These are phyloP conservation scores for Anthracocystis setariae DNA, from an alignment of 1,284 basidiomycete genomes.

Conservation along the genomic window DNA sequence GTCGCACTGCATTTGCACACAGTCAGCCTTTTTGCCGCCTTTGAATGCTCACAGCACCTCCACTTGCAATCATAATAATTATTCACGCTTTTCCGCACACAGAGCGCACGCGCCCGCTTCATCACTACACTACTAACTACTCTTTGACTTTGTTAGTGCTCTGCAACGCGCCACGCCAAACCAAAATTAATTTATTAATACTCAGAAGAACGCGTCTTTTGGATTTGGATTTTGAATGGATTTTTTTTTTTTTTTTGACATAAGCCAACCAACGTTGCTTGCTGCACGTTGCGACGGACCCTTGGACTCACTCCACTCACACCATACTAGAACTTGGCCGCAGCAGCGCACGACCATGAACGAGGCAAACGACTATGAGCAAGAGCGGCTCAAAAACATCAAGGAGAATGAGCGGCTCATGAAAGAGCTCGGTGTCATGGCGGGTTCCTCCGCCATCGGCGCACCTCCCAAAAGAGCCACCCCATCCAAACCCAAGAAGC, in stretches of 20 bases:
- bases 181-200: background rate
- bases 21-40: constrained; percentile 8
- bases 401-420: constrained; percentile 62
- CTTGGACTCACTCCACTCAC: background rate
- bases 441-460: constrained; percentile 48
- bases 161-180: constrained; percentile 2
- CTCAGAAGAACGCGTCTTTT: constrained; percentile 1
- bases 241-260: background rate
- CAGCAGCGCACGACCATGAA: constrained; percentile 16
- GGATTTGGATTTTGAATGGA: too few relatives aligned
- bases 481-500: constrained; percentile 34
- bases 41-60: constrained; percentile 2
- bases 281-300: constrained; percentile 1
- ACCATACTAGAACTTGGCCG: background rate
- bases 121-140: background rate
- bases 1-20: constrained; percentile 20
- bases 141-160: too few relatives aligned
- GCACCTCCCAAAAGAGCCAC: constrained; percentile 30
- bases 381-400: constrained; percentile 62
- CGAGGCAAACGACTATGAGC: constrained; percentile 55
- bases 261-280: background rate
- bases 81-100: background rate
- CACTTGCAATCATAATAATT: too few relatives aligned
- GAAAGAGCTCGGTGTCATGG: constrained; percentile 58
- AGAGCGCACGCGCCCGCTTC: background rate